These are phyloP conservation scores for Daldinia childiae DNA, from an alignment of 495 filamentous ascomycete species.

Conservation along the genomic window DNA sequence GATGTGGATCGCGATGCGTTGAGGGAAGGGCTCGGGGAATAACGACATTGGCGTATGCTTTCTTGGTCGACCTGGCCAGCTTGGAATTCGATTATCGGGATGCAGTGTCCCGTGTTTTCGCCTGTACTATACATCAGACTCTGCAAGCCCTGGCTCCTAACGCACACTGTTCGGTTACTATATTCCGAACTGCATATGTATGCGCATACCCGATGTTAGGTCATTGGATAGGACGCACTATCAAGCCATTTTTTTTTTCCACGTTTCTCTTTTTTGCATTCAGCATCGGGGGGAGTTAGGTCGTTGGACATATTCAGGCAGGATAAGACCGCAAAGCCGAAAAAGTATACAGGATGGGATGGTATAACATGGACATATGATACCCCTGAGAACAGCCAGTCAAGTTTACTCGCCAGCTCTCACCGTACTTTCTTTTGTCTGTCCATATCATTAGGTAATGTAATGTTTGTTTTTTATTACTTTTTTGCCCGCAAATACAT, in stretches of 20 bases:
- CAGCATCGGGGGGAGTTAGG: neutral
- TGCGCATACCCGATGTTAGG: neutral
- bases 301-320: neutral
- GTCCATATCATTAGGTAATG: slow-evolving; percentile 11
- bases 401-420: slow-evolving; percentile 4
- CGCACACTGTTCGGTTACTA: neutral
- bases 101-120: neutral
- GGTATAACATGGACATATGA: slow-evolving; percentile 31
- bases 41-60: neutral
- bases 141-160: neutral
- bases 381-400: slow-evolving; percentile 26
- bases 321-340: slow-evolving; percentile 6
- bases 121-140: neutral
- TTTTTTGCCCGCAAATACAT: slow-evolving; percentile 7
- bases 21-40: slow-evolving; percentile 52
- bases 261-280: neutral
- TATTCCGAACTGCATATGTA: neutral
- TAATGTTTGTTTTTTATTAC: neutral
- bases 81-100: neutral
- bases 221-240: neutral
- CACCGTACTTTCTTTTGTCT: neutral
- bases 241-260: neutral
- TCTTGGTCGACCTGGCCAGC: neutral
- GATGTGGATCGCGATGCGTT: slow-evolving; percentile 54
- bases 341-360: slow-evolving; percentile 13